phyloP scores from a whole-genome alignment of 306 rosid genomes.

The Fagus crenata region DNA sequence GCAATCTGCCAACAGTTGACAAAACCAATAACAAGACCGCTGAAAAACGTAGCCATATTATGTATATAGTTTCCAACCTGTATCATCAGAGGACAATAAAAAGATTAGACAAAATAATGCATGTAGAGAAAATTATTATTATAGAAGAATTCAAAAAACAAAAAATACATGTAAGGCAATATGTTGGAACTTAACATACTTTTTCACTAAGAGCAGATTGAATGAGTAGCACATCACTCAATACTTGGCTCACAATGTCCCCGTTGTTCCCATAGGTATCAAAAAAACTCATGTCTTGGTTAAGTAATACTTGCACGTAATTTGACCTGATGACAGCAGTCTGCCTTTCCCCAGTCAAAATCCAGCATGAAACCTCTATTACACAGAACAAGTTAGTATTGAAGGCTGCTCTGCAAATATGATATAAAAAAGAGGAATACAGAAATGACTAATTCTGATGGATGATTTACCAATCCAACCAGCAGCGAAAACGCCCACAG shows the following conservation, averaged over 20 bases:
- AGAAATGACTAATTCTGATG: conserved; percentile 21
- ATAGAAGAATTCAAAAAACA: conserved; percentile 8
- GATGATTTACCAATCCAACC: conserved; percentile 94
- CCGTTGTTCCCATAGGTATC: conserved; percentile 99
- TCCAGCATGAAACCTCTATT: conserved; percentile 99
- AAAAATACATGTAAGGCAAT: neutral
- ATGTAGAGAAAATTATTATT: conserved; percentile 15
- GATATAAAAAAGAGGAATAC: conserved; percentile 20
- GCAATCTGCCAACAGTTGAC: conserved; percentile 99
- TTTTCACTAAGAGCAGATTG: conserved; percentile 99
- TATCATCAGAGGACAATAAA: conserved; percentile 37
- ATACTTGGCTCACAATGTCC: conserved; percentile 98
- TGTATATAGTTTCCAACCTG: conserved; percentile 98
- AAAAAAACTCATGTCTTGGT: conserved; percentile 98
- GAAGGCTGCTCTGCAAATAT: conserved; percentile 24
- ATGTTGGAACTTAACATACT: conserved; percentile 44
- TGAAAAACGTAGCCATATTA: conserved; percentile 98
- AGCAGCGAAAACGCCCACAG: conserved; percentile 85
- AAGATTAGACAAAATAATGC: conserved; percentile 36
- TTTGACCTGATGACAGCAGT: conserved; percentile 97
- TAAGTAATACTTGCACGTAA: conserved; percentile 89
- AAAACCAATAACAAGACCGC: conserved; percentile 93
- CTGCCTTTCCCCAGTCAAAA: conserved; percentile 97
- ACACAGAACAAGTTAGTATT: conserved; percentile 43
- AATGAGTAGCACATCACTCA: conserved; percentile 97